Evolutionary conservation across 1,284 basidiomycete species (phyloP).

Genomic region (Cystobasidium sp.): DNA sequence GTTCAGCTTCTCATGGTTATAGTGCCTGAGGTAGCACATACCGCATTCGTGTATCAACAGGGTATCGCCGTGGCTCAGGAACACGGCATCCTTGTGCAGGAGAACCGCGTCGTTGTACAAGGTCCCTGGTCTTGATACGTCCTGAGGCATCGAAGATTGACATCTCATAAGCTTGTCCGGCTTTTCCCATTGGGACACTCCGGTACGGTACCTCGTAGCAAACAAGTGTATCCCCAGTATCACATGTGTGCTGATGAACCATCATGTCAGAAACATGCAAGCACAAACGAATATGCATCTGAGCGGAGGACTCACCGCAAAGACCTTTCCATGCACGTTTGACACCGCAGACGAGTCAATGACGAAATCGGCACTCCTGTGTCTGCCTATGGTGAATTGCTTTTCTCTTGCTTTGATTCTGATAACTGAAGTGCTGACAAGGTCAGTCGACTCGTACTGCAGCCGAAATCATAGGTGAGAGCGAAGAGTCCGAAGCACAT

Average conservation of each 20-base stretch:
- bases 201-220: constrained; percentile 20
- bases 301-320: constrained; percentile 18
- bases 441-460: not conserved
- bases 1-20: not conserved
- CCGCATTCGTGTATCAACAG: constrained; percentile 1
- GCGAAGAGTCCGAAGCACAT: not conserved
- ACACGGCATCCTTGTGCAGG: constrained; percentile 13
- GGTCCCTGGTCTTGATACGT: constrained; percentile 20
- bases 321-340: constrained; percentile 29
- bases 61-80: constrained; percentile 28
- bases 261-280: not conserved
- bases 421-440: constrained; percentile 15
- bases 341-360: constrained; percentile 19
- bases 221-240: constrained; percentile 27
- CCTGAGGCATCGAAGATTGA: not conserved
- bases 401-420: constrained; percentile 8
- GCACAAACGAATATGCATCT: not conserved
- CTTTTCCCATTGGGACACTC: not conserved
- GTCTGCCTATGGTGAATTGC: constrained; percentile 33
- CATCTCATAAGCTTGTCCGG: not conserved
- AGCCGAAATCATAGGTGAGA: not conserved
- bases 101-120: constrained; percentile 6
- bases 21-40: not conserved
- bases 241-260: constrained; percentile 8
- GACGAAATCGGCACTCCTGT: constrained; percentile 27